Conservation (phyloP, 1,284 basidiomycete species). For the Ganoderma multipileum region DNA sequence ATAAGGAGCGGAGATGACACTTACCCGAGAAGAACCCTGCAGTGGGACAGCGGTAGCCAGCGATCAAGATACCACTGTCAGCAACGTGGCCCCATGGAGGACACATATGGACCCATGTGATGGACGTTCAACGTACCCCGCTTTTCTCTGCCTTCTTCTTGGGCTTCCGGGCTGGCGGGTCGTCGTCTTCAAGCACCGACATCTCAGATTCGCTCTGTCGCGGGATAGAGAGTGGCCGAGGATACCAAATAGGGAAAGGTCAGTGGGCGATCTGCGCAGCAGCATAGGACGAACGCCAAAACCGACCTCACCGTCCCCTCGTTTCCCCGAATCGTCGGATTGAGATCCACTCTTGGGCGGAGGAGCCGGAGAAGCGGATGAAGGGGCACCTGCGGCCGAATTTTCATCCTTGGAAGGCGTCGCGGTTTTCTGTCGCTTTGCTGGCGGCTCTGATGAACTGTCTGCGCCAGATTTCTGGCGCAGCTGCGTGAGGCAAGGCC, state of each 20-base stretch:
- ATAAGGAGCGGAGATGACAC: neutral
- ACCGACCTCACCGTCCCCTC: slow-evolving; percentile 1
- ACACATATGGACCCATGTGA: slow-evolving; percentile 5
- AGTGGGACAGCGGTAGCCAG: neutral
- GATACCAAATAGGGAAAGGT: neutral
- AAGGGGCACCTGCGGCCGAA: neutral
- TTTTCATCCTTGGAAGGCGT: slow-evolving; percentile 11
- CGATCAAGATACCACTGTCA: neutral
- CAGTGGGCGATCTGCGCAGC: neutral
- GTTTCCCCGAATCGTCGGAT: neutral
- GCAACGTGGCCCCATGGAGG: neutral
- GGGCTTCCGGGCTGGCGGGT: slow-evolving; percentile 46
- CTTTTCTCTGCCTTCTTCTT: slow-evolving; percentile 44
- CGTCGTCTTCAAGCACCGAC: slow-evolving; percentile 65
- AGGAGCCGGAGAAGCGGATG: slow-evolving; percentile 5
- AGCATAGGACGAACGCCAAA: neutral
- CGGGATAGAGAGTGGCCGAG: neutral
- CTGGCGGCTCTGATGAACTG: slow-evolving; percentile 22
- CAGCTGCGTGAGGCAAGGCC: neutral
- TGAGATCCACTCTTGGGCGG: neutral
- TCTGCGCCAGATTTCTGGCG: slow-evolving; percentile 22
- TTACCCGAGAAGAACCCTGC: slow-evolving; percentile 13
- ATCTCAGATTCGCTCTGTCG: slow-evolving; percentile 66
- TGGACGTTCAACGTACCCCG: slow-evolving; percentile 20
- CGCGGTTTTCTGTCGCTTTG: slow-evolving; percentile 30